phyloP scores from a whole-genome alignment of 2,329 filamentous ascomycete species.

The Aspergillus sp. region DNA sequence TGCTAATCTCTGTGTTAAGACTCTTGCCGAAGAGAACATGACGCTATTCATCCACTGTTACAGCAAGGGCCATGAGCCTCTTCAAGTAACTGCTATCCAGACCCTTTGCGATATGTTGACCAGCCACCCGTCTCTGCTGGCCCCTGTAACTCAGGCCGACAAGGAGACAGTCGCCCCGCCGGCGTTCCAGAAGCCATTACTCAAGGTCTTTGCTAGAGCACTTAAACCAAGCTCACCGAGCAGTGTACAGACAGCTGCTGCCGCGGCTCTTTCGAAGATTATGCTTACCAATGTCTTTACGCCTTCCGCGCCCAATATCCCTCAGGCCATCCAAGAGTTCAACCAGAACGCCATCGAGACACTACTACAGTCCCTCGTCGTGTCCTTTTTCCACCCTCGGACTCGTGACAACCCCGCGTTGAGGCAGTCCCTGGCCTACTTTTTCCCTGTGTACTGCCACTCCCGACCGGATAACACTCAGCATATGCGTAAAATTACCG shows the following conservation, averaged over 20 bases:
- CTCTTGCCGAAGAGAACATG: constrained; percentile 87
- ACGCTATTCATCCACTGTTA: constrained; percentile 95
- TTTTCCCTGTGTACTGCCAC: constrained; percentile 92
- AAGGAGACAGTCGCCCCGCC: constrained; percentile 51
- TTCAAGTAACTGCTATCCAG: constrained; percentile 87
- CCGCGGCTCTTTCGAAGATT: constrained; percentile 79
- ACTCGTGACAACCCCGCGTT: constrained; percentile 78
- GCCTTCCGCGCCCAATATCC: constrained; percentile 54
- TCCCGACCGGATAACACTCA: constrained; percentile 78
- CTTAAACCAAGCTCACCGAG: constrained; percentile 69
- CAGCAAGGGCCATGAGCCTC: constrained; percentile 81
- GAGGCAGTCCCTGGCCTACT: constrained; percentile 85
- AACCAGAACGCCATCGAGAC: constrained; percentile 63
- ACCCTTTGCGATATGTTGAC: constrained; percentile 92
- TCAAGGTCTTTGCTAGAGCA: constrained; percentile 83
- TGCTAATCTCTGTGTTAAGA: constrained; percentile 46
- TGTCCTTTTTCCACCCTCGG: constrained; percentile 86
- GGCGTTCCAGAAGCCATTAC: constrained; percentile 60
- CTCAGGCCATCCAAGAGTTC: constrained; percentile 39
- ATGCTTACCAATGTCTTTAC: constrained; percentile 74
- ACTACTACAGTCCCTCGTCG: constrained; percentile 78
- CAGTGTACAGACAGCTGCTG: constrained; percentile 77
- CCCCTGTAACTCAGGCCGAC: constrained; percentile 49
- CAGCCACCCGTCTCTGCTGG: constrained; percentile 78
- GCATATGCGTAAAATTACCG: constrained; percentile 72